A percentile compares a stretch with the other conserved stretches of the same genome.
Evolutionary conservation across 331 rosid genomes (phyloP).

Genomic region (Rosa hybrid): DNA sequence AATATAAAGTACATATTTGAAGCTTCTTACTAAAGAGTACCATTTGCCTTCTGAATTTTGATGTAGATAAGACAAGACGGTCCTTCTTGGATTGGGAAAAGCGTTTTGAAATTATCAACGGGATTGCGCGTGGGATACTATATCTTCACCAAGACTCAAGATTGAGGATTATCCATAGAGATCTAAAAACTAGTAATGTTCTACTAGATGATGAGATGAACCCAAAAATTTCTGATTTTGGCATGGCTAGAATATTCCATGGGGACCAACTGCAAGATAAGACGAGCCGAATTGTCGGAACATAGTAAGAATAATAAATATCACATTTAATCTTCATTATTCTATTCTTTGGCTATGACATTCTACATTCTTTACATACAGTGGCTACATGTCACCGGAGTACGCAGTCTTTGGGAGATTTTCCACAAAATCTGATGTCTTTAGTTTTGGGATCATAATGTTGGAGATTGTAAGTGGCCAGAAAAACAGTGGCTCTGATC

Average conservation of each 20-base stretch:
- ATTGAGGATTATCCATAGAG: conserved; percentile 28
- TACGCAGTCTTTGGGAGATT: no score
- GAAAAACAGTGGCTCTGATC: no score
- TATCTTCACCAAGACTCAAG: conserved; percentile 30
- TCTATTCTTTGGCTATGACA: no score
- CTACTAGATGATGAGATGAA: conserved; percentile 20
- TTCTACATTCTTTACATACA: no score
- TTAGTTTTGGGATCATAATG: no score
- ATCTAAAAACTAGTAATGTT: conserved; percentile 22
- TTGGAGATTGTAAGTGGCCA: no score
- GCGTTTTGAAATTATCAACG: conserved; percentile 13
- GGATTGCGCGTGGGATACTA: conserved; percentile 18
- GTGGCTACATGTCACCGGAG: no score
- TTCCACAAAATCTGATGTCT: no score
- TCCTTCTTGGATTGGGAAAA: conserved; percentile 6
- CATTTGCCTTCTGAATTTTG: background rate
- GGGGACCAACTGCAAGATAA: background rate
- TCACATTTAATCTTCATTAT: no score
- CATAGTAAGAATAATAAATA: conserved; percentile 18
- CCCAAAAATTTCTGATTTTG: no score
- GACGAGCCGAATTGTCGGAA: conserved; percentile 24
- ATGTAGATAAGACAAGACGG: conserved; percentile 6
- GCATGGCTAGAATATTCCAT: conserved; percentile 19
- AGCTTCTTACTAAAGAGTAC: background rate
- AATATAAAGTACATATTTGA: background rate